A percentile compares a stretch with the other conserved stretches of the same genome.
These are phyloP conservation scores for Medicago lupulina DNA, from an alignment of 306 rosid genomes.

Conservation along the genomic window DNA sequence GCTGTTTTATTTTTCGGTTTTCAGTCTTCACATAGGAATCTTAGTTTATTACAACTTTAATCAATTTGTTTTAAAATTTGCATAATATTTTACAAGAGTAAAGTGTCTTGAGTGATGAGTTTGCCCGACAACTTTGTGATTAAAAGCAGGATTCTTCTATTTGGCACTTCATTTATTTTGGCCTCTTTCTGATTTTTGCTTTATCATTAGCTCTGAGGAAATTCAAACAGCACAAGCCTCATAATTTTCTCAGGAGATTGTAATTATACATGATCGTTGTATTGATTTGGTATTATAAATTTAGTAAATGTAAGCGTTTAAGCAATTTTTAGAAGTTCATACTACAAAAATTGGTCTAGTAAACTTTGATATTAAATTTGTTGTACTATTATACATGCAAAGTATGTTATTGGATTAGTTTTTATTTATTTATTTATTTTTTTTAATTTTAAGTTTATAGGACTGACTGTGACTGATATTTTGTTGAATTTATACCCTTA, in stretches of 20 bases:
- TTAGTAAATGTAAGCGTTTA: too few relatives aligned
- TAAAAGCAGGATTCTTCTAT: constrained; percentile 14
- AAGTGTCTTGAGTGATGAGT: background rate
- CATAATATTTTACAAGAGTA: background rate
- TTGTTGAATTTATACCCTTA: constrained; percentile 4
- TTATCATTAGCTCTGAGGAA: background rate
- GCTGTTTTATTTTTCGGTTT: background rate
- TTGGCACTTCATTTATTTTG: background rate
- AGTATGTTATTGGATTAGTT: too few relatives aligned
- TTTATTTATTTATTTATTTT: too few relatives aligned
- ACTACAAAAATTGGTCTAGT: too few relatives aligned
- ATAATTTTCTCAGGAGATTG: too few relatives aligned
- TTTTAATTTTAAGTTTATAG: too few relatives aligned
- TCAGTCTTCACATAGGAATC: background rate
- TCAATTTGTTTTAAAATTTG: background rate
- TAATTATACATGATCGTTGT: too few relatives aligned
- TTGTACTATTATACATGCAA: too few relatives aligned
- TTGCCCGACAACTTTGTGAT: background rate
- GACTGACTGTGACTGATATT: background rate
- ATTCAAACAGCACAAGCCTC: background rate
- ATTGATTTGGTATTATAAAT: too few relatives aligned
- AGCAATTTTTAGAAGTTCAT: too few relatives aligned
- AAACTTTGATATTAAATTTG: too few relatives aligned
- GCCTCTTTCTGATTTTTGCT: background rate
- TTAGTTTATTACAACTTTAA: background rate